Percentiles rank a stretch among this genome's conserved stretches.
Evolutionary conservation across 345 rosid species (phyloP).

Genomic region (Ceriops decandra): DNA sequence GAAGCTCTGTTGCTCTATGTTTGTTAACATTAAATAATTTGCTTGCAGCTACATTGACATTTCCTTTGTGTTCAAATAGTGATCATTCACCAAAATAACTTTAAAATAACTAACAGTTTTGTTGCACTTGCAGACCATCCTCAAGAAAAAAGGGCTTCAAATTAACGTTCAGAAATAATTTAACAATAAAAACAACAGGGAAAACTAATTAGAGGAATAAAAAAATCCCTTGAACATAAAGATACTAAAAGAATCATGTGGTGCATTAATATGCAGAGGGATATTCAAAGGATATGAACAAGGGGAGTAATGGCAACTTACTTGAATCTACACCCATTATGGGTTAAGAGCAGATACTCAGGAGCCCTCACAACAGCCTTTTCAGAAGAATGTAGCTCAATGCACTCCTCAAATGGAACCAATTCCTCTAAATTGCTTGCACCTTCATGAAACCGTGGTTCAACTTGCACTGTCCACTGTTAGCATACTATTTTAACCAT

Average conservation of each 20-base stretch:
- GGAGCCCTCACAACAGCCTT: slow-evolving; percentile 71
- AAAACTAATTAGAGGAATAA: too few relatives aligned
- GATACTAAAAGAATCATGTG: not conserved
- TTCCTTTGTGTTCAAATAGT: not conserved
- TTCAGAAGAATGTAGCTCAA: slow-evolving; percentile 71
- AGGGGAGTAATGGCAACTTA: slow-evolving; percentile 42
- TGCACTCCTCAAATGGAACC: slow-evolving; percentile 91
- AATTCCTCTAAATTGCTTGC: slow-evolving; percentile 84
- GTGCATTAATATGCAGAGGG: not conserved
- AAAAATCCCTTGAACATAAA: too few relatives aligned
- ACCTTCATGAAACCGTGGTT: slow-evolving; percentile 92
- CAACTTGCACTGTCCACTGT: slow-evolving; percentile 93
- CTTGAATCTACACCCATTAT: slow-evolving; percentile 95
- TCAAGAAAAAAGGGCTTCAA: not conserved
- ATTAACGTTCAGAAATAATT: not conserved
- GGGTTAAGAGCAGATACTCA: slow-evolving; percentile 80
- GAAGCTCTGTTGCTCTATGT: not conserved
- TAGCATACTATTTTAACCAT: slow-evolving; percentile 24
- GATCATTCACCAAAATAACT: not conserved
- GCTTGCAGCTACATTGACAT: not conserved
- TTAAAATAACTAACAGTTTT: not conserved
- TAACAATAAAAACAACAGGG: too few relatives aligned
- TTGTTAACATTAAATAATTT: not conserved
- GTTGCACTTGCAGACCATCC: not conserved
- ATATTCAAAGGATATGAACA: slow-evolving; percentile 4